Evolutionary conservation across 257 asterid genomes (phyloP).

Genomic region (Rehmannia glutinosa): DNA sequence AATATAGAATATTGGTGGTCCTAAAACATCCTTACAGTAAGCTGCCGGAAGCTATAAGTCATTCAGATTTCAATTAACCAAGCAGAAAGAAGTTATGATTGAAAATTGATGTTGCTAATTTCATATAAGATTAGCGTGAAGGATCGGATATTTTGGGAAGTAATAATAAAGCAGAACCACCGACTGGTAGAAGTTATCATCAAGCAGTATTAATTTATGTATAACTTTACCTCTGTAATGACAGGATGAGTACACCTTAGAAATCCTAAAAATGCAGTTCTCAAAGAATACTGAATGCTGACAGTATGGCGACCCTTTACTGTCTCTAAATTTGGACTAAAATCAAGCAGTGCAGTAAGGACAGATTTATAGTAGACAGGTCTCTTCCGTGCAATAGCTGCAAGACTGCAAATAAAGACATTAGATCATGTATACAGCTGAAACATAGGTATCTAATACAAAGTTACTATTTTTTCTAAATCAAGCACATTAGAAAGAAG

Average conservation of each 20-base stretch:
- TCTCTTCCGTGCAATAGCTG: constrained; percentile 80
- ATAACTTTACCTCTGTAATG: constrained; percentile 62
- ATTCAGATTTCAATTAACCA: constrained; percentile 15
- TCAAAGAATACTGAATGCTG: constrained; percentile 82
- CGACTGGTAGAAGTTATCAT: constrained; percentile 9
- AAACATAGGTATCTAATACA: neutral
- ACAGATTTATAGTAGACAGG: constrained; percentile 61
- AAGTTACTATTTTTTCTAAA: neutral
- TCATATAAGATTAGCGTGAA: neutral
- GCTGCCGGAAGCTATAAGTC: neutral
- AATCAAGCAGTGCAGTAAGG: constrained; percentile 68
- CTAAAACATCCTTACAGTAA: constrained; percentile 5
- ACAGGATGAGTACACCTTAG: constrained; percentile 80
- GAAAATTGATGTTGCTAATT: neutral
- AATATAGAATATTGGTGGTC: neutral
- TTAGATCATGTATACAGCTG: constrained; percentile 14
- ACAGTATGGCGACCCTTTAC: constrained; percentile 62
- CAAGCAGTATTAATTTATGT: constrained; percentile 14
- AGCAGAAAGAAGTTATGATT: neutral
- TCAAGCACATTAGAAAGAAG: constrained; percentile 9
- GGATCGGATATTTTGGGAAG: neutral
- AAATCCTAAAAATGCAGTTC: constrained; percentile 93
- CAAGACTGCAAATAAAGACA: constrained; percentile 62
- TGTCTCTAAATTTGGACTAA: constrained; percentile 53
- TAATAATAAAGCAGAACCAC: neutral